These are phyloP conservation scores for Podila epicladia DNA, from an alignment of 192 early-diverging fungal genomes.

Conservation along the genomic window DNA sequence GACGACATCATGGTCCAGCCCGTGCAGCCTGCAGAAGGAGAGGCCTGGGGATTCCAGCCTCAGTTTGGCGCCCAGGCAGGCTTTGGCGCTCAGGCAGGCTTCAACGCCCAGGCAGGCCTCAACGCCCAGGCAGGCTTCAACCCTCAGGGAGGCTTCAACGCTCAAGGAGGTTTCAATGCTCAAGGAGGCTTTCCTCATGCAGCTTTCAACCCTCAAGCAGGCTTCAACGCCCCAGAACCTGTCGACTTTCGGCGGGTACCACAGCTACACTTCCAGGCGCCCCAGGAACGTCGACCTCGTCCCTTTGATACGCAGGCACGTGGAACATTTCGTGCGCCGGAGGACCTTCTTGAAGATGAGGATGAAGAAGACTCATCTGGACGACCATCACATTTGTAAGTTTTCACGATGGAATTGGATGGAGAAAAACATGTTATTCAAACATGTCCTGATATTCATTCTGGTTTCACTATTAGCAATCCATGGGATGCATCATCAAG, in stretches of 20 bases:
- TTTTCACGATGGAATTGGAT: background rate
- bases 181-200: background rate
- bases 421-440: background rate
- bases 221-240: background rate
- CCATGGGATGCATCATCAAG: background rate
- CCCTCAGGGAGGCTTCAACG: background rate
- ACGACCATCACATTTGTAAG: background rate
- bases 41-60: slow-evolving; percentile 1
- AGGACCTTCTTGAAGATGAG: background rate
- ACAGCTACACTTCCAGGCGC: background rate
- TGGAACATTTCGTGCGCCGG: background rate
- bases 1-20: slow-evolving; percentile 11
- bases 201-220: background rate
- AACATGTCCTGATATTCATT: background rate
- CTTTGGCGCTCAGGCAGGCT: background rate
- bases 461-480: background rate
- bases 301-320: background rate
- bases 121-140: background rate
- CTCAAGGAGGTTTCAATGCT: background rate
- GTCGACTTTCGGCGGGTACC: background rate
- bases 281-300: background rate
- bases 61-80: slow-evolving; percentile 5
- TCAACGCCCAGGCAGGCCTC: background rate
- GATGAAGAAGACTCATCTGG: background rate
- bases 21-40: slow-evolving; percentile 9